These are phyloP conservation scores for Conoideocrella luteorostrata DNA, from an alignment of 2,329 filamentous ascomycete species.

Conservation along the genomic window DNA sequence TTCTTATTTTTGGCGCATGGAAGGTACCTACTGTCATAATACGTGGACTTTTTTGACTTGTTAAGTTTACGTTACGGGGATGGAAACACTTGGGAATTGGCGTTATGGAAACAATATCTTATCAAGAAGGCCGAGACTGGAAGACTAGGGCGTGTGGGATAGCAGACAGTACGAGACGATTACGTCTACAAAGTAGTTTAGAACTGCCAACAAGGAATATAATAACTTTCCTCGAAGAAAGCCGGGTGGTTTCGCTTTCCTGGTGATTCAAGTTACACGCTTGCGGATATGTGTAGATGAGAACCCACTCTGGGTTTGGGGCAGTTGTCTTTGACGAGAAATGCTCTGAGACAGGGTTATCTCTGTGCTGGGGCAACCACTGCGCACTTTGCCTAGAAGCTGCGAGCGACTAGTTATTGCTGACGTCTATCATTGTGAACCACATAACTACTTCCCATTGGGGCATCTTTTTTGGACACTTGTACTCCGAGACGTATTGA, in stretches of 20 bases:
- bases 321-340: not conserved
- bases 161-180: not conserved
- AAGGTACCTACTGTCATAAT: not conserved
- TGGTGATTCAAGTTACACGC: too few species aligned
- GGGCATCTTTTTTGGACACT: too few species aligned
- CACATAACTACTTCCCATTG: too few species aligned
- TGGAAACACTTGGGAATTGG: not conserved
- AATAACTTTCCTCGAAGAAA: not conserved
- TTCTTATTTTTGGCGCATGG: not conserved
- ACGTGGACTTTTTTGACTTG: not conserved
- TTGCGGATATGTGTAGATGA: too few species aligned
- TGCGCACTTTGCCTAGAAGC: not conserved
- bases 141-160: not conserved
- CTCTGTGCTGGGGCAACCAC: not conserved
- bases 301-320: too few species aligned
- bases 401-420: too few species aligned
- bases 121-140: not conserved
- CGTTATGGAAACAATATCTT: not conserved
- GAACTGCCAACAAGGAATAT: not conserved
- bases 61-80: not conserved
- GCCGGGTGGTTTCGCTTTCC: too few species aligned
- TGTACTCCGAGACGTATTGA: too few species aligned
- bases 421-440: too few species aligned
- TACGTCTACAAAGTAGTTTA: not conserved
- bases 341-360: not conserved